These are phyloP conservation scores for Trichosanthes truncata DNA, from an alignment of 306 rosid species.

Conservation along the genomic window DNA sequence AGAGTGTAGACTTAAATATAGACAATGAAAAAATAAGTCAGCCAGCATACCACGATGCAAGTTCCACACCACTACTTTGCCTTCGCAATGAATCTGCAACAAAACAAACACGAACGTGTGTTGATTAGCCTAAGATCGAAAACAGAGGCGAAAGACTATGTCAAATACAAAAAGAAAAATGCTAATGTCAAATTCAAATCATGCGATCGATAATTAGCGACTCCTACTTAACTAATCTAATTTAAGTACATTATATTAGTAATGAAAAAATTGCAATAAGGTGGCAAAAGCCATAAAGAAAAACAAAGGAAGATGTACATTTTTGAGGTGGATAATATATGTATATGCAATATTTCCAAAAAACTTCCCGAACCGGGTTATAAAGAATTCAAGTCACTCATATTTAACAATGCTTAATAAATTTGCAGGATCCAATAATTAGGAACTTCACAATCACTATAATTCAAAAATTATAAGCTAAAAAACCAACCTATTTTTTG, in stretches of 20 bases:
- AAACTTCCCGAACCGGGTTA: no score
- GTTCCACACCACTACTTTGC: slow-evolving; percentile 64
- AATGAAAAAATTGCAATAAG: neutral
- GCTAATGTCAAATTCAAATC: neutral
- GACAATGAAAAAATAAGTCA: neutral
- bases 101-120: neutral
- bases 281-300: no score
- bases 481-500: slow-evolving; percentile 41
- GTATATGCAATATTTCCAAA: neutral
- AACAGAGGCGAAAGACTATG: neutral
- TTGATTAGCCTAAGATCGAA: neutral
- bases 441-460: neutral
- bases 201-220: no score
- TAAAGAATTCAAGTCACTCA: no score
- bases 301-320: no score
- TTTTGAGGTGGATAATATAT: no score
- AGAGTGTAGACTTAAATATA: neutral
- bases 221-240: no score
- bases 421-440: neutral
- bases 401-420: neutral
- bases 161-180: neutral
- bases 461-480: neutral
- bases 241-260: no score
- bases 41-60: slow-evolving; percentile 40
- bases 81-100: slow-evolving; percentile 48